These are phyloP conservation scores for Didymella arachidicola DNA, from an alignment of 2,329 filamentous ascomycete species.

Conservation along the genomic window DNA sequence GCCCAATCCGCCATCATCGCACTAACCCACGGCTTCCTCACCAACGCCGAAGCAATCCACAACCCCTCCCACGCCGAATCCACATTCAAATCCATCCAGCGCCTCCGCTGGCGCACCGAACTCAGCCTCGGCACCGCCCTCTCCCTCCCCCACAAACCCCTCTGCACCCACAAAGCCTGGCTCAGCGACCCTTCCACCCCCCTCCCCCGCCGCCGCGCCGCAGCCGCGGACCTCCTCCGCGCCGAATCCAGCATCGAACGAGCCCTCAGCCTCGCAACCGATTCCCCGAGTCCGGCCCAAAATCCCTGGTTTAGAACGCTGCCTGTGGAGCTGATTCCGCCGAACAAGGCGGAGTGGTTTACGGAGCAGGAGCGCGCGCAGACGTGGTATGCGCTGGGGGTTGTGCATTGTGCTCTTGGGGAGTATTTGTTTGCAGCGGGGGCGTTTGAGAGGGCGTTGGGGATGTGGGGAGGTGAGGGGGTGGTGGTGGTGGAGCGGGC, in stretches of 20 bases:
- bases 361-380: conserved; percentile 36
- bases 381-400: conserved; percentile 41
- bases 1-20: conserved; percentile 38
- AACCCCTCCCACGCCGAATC: conserved; percentile 7
- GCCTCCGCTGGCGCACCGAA: conserved; percentile 43
- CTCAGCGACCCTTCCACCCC: conserved; percentile 7
- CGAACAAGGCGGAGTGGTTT: conserved; percentile 42
- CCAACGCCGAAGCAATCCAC: conserved; percentile 33
- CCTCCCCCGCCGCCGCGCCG: neutral
- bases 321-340: conserved; percentile 43
- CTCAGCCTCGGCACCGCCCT: conserved; percentile 34
- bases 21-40: conserved; percentile 45
- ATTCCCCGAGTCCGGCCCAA: conserved; percentile 35
- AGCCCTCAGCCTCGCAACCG: conserved; percentile 38
- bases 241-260: conserved; percentile 36
- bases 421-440: conserved; percentile 47
- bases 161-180: conserved; percentile 26
- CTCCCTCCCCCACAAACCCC: conserved; percentile 20
- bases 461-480: conserved; percentile 25
- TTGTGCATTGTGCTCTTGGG: conserved; percentile 39
- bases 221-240: conserved; percentile 33
- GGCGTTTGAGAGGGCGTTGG: conserved; percentile 42
- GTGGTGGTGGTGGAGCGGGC: conserved; percentile 29
- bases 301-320: conserved; percentile 45
- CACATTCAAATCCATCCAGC: conserved; percentile 30